A percentile compares a stretch with the other conserved stretches of the same genome.
These are phyloP conservation scores for Abrus pulchellus DNA, from an alignment of 306 rosid genomes.

Conservation along the genomic window DNA sequence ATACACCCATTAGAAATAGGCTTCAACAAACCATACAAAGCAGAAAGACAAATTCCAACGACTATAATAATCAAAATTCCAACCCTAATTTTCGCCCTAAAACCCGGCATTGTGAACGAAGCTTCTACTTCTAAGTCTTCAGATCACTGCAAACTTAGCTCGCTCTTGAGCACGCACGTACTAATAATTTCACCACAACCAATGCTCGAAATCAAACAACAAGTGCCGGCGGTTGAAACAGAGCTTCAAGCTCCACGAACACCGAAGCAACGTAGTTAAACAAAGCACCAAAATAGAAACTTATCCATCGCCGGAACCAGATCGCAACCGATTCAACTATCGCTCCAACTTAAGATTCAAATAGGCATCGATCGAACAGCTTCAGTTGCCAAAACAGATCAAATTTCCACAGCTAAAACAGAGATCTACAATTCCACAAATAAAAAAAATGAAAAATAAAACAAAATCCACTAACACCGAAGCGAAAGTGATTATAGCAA, in stretches of 20 bases:
- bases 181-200: slow-evolving; percentile 10
- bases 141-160: slow-evolving; percentile 39
- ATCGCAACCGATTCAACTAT: slow-evolving; percentile 17
- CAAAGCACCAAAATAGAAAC: not conserved
- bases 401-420: slow-evolving; percentile 5
- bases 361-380: slow-evolving; percentile 17
- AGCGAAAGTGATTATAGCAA: not conserved
- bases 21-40: slow-evolving; percentile 72
- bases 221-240: slow-evolving; percentile 8
- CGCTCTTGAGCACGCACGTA: slow-evolving; percentile 39
- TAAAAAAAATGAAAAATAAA: not conserved
- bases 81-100: slow-evolving; percentile 69
- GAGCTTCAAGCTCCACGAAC: slow-evolving; percentile 35
- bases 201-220: slow-evolving; percentile 9
- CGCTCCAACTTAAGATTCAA: slow-evolving; percentile 33
- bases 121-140: slow-evolving; percentile 33
- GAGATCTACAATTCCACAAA: slow-evolving; percentile 42
- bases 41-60: slow-evolving; percentile 65
- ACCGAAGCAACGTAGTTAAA: not conserved
- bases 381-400: slow-evolving; percentile 31
- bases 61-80: slow-evolving; percentile 63
- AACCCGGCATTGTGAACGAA: slow-evolving; percentile 60
- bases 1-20: slow-evolving; percentile 87
- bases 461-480: slow-evolving; percentile 2
- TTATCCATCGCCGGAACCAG: slow-evolving; percentile 9